Evolutionary conservation across 371 early-diverging fungal genomes (phyloP).

Genomic region (Mucor irregularis): DNA sequence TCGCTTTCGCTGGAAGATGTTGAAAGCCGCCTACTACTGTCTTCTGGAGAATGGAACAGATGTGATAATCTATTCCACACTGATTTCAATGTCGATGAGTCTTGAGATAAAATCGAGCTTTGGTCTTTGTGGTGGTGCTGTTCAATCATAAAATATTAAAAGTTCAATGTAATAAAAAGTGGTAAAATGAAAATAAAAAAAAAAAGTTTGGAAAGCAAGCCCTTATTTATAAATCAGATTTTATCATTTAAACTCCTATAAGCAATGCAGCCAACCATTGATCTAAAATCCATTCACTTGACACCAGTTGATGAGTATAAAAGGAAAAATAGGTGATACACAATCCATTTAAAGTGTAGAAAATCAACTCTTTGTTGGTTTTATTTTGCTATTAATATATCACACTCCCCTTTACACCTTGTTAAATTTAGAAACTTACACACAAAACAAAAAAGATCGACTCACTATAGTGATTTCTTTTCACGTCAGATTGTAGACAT

Average conservation of each 20-base stretch:
- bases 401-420: too few relatives aligned
- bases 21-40: constrained; percentile 2
- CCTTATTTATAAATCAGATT: not conserved
- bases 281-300: constrained; percentile 1
- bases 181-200: constrained; percentile 1
- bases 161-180: not conserved
- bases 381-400: not conserved
- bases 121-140: not conserved
- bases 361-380: not conserved
- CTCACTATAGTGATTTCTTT: too few relatives aligned
- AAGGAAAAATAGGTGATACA: not conserved
- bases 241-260: not conserved
- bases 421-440: too few relatives aligned
- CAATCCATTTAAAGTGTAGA: too few relatives aligned
- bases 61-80: constrained; percentile 11
- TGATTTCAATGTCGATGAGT: constrained; percentile 7
- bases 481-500: too few relatives aligned
- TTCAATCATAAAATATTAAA: not conserved
- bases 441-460: too few relatives aligned
- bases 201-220: not conserved
- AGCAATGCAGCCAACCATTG: not conserved
- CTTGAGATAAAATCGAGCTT: not conserved
- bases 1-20: constrained; percentile 5
- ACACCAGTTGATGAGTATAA: constrained; percentile 5
- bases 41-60: constrained; percentile 2